These are phyloP conservation scores for Citeromyces hawaiiensis DNA, from an alignment of 1,139 yeast species.

Conservation along the genomic window DNA sequence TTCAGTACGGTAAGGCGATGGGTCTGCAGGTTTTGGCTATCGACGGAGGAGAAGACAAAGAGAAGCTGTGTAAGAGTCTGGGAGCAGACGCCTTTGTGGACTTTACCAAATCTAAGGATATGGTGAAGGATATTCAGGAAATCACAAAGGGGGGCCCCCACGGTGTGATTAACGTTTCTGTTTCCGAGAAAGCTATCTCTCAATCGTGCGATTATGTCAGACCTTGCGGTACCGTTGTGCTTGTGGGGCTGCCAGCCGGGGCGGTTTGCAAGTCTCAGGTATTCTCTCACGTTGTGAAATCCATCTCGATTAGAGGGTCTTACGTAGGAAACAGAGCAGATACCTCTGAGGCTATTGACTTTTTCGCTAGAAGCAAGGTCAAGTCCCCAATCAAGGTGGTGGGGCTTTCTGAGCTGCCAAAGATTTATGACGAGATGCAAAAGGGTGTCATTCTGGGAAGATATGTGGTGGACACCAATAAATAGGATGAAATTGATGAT, in stretches of 20 bases:
- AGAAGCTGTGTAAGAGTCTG: conserved; percentile 34
- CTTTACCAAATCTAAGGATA: conserved; percentile 43
- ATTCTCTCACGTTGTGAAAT: conserved; percentile 51
- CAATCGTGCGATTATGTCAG: conserved; percentile 56
- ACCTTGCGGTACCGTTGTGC: conserved; percentile 56
- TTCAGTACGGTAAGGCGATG: conserved; percentile 67
- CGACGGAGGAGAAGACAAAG: conserved; percentile 65
- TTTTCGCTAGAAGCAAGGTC: conserved; percentile 57
- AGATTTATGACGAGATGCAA: conserved; percentile 55
- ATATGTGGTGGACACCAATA: conserved; percentile 61
- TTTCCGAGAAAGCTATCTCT: conserved; percentile 51
- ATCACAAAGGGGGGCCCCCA: conserved; percentile 66
- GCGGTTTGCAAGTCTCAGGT: conserved; percentile 54
- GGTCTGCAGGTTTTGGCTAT: conserved; percentile 63
- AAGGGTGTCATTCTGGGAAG: conserved; percentile 62
- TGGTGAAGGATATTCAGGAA: conserved; percentile 37
- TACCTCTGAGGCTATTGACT: conserved; percentile 63
- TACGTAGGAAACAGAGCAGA: conserved; percentile 78
- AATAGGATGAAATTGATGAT: conserved; percentile 18
- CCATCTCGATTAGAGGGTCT: conserved; percentile 55
- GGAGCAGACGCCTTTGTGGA: conserved; percentile 64
- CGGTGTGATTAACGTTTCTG: conserved; percentile 64
- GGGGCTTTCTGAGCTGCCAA: conserved; percentile 51
- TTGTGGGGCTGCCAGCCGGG: conserved; percentile 66
- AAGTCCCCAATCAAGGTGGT: conserved; percentile 60